Evolutionary conservation across 2,329 filamentous ascomycete species (phyloP), one percentile per base, ranked within the genome.

Genomic region (Aureobasidium sp.): DNA sequence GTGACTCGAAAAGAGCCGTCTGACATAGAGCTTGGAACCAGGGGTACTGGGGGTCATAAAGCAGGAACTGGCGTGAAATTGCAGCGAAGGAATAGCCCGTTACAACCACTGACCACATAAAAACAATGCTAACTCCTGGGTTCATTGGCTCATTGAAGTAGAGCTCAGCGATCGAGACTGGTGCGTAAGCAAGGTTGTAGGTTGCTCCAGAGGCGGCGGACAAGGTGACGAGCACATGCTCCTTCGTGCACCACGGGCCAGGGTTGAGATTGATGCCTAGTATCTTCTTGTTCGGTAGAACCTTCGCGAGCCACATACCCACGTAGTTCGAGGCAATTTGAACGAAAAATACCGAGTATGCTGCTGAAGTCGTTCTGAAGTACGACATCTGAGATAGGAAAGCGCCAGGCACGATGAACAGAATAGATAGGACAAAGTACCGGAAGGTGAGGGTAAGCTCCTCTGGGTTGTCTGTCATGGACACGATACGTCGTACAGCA

Each of bases 321-420:
- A 82, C 79, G 65, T 88, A 88, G 70, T 87, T 86, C 54, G 81
- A 85, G 0, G 85, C 85, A 58, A 88, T 86, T 69, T 88, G 85
- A 38, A 90, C 87, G 67, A 90, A 90, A 73, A 89, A 89, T 55
- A 90, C 82, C 0, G 87, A 88, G 71, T 89, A 90, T 0, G 84
- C 83, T 1, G 86, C 85, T 50, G 82, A 82, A 0, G 87, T 89
- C 1, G 87, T 89, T 51, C 87, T 81, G 70, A 83, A 90, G 56
- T 82, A 80, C 67, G 82, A 84, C 81, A 88, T 84, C 70, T 86
- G 83, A 7, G 84, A 86, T 3, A 90, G 72, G 69, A 89, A 86
- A 2, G 87, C 87, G 3, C 87, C 87, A 0, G 87, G 86, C 1
- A 83, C 79, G 51, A 88, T 82, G 70, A 89, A 88, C 23, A 89